These are phyloP conservation scores for Fusarium chlamydosporum DNA, from an alignment of 2,329 filamentous ascomycete species.

Conservation along the genomic window DNA sequence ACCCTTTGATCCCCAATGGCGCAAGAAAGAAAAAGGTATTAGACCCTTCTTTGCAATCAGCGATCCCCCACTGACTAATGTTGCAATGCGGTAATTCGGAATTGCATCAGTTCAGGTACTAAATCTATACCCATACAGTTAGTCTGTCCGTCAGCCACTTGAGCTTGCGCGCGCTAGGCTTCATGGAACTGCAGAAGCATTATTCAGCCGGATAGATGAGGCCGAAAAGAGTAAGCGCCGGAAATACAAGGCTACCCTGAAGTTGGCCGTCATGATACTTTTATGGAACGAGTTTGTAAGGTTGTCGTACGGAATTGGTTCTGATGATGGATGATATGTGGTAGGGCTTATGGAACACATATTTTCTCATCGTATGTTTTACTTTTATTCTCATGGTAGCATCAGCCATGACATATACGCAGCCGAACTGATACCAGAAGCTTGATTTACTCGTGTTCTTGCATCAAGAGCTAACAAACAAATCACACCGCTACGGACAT, in stretches of 20 bases:
- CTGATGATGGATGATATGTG: too few species aligned
- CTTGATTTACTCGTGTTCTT: background rate
- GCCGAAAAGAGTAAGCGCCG: background rate
- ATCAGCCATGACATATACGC: too few species aligned
- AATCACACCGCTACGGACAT: conserved; percentile 5
- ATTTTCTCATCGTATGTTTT: background rate
- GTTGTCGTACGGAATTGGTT: background rate
- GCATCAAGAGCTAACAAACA: too few species aligned
- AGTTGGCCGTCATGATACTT: background rate
- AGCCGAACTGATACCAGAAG: too few species aligned
- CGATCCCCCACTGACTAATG: conserved; percentile 33
- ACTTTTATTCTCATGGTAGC: too few species aligned
- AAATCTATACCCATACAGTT: background rate
- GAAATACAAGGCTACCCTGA: conserved; percentile 2
- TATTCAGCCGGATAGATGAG: conserved; percentile 16
- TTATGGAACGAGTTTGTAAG: background rate
- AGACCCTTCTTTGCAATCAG: conserved; percentile 30
- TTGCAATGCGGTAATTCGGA: conserved; percentile 16
- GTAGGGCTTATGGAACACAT: too few species aligned
- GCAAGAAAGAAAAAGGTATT: conserved; percentile 6
- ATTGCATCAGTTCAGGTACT: conserved; percentile 22
- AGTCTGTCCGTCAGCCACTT: conserved; percentile 13
- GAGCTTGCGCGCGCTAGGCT: conserved; percentile 17
- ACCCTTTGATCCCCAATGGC: conserved; percentile 13
- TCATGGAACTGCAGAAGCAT: background rate